Conservation (phyloP, 2,329 filamentous ascomycete genomes). For the Phialophora chinensis region DNA sequence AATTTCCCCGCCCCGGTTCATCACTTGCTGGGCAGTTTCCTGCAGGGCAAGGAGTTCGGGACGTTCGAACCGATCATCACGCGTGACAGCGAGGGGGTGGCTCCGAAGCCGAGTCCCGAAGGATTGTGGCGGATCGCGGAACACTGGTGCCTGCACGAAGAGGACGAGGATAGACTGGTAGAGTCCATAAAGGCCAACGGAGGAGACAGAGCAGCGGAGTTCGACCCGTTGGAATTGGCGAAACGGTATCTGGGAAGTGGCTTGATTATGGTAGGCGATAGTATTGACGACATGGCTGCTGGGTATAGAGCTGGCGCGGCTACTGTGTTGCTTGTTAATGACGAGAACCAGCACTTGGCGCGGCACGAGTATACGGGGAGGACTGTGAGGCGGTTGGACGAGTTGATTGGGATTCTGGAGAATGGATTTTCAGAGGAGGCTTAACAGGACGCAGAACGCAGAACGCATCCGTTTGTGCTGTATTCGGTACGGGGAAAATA, state of each 20-base stretch:
- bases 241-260: slow-evolving; percentile 46
- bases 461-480: neutral
- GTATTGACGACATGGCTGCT: slow-evolving; percentile 90
- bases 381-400: slow-evolving; percentile 73
- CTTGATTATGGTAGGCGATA: slow-evolving; percentile 65
- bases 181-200: neutral
- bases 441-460: neutral
- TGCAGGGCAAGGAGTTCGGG: slow-evolving; percentile 28
- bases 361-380: slow-evolving; percentile 78
- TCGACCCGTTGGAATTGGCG: slow-evolving; percentile 52
- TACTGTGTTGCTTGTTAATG: slow-evolving; percentile 85
- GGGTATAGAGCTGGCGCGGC: slow-evolving; percentile 82
- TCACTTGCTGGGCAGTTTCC: slow-evolving; percentile 44
- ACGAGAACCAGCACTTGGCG: slow-evolving; percentile 74
- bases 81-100: slow-evolving; percentile 37
- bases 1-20: slow-evolving; percentile 75
- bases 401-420: slow-evolving; percentile 76
- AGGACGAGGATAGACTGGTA: slow-evolving; percentile 8
- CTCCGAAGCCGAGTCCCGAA: slow-evolving; percentile 39
- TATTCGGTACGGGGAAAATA: neutral
- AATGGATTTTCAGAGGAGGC: slow-evolving; percentile 68
- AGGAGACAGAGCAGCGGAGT: neutral
- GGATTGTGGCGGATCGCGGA: slow-evolving; percentile 38
- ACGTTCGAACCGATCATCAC: slow-evolving; percentile 38
- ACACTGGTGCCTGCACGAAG: slow-evolving; percentile 33